Evolutionary conservation across 2,329 filamentous ascomycete genomes (phyloP), one percentile per base, ranked within the genome.

Genomic region (Penicillium freii): DNA sequence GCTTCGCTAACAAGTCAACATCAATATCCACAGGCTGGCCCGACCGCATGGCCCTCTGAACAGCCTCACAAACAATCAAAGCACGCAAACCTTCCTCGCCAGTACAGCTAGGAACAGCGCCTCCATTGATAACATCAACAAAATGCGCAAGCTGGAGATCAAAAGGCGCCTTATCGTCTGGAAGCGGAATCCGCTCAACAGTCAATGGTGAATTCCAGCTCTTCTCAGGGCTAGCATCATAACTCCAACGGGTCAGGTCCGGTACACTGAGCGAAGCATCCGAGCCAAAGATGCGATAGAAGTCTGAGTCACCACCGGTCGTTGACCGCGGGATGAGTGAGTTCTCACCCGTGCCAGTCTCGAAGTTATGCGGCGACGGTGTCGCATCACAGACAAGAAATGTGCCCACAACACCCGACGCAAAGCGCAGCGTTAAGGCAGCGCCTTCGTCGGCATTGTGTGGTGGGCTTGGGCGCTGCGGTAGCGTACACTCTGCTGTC

Each of bases 341-440:
- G 57, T 85, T 86, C 69, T 86, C 84, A 2, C 83, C 83, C 0
- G 84, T 85, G 0, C 81, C 83, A 2, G 76, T 70, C 65, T 86
- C 84, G 48, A 85, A 86, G 56, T 76, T 82, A 65, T 84, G 78
- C 1, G 81, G 80, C 0, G 78, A 80, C 0, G 81, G 77, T 0
- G 77, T 74, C 8, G 77, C 76, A 65, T 87, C 84, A 11, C 77
- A 80, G 3, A 85, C 65, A 3, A 87, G 56, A 62, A 86, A 86
- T 0, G 81, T 84, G 0, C 83, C 83, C 0, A 86, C 82, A 2
- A 79, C 75, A 0, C 84, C 84, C 2, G 76, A 81, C 1, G 73
- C 74, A 63, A 86, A 87, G 0, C 77, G 72, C 15, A 86, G 63
- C 0, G 81, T 78, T 0, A 86, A 68, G 0, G 82, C 83, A 0